Percentiles rank a stretch among this genome's conserved stretches.
phyloP scores from a whole-genome alignment of 129 eudicot genomes.

The Heracleum sosnowskyi region DNA sequence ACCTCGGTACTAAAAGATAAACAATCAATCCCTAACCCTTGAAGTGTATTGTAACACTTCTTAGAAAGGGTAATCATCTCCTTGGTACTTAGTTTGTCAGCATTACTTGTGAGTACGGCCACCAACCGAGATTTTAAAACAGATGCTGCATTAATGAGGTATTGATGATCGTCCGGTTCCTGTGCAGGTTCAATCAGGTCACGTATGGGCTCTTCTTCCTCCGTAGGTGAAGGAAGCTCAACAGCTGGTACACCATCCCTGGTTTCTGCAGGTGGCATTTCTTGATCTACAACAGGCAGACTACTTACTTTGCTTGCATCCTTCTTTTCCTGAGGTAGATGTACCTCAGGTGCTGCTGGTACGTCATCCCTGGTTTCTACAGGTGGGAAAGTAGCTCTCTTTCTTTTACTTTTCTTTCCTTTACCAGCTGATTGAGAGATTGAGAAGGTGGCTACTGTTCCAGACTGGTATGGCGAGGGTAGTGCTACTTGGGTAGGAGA shows the following conservation, averaged over 20 bases:
- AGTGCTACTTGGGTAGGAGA: not conserved
- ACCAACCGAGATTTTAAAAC: not conserved
- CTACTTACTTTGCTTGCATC: not conserved
- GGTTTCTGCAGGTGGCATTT: not conserved
- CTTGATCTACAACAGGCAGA: not conserved
- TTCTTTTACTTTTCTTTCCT: not conserved
- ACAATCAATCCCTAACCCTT: not conserved
- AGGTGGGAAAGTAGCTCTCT: not conserved
- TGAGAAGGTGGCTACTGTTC: not conserved
- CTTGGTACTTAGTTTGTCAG: not conserved
- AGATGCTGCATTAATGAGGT: not conserved
- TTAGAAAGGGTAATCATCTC: not conserved
- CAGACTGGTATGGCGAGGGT: not conserved
- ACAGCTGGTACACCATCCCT: not conserved
- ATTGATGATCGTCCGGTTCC: not conserved
- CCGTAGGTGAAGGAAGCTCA: not conserved
- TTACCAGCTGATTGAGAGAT: not conserved
- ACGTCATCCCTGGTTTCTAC: not conserved
- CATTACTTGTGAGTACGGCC: not conserved
- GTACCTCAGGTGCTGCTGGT: not conserved
- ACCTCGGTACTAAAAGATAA: not conserved
- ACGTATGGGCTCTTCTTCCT: not conserved
- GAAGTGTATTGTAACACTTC: not conserved
- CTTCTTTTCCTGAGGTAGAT: not conserved
- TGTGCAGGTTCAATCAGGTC: not conserved